phyloP scores from a whole-genome alignment of 371 early-diverging fungal species.

The Lichtheimia corymbifera region DNA sequence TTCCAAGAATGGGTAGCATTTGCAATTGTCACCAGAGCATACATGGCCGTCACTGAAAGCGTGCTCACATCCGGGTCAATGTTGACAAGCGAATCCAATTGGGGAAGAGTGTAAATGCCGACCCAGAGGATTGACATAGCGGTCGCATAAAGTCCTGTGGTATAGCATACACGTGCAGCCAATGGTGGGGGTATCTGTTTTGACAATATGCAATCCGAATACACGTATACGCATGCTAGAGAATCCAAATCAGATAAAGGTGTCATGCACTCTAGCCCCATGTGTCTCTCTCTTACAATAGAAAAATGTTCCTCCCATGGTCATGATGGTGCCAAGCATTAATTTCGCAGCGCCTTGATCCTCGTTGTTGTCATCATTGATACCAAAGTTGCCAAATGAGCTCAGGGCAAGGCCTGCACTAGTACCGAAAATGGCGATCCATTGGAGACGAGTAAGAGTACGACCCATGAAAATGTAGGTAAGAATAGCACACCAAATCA shows the following conservation, averaged over 20 bases:
- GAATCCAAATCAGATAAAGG: neutral
- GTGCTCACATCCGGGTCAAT: slow-evolving; percentile 19
- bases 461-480: slow-evolving; percentile 62
- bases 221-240: slow-evolving; percentile 53
- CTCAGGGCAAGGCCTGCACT: slow-evolving; percentile 70
- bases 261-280: no score
- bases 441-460: slow-evolving; percentile 57
- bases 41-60: slow-evolving; percentile 25
- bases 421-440: slow-evolving; percentile 68
- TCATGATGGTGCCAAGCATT: slow-evolving; percentile 54
- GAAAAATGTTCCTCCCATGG: slow-evolving; percentile 58
- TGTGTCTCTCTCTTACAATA: slow-evolving; percentile 40
- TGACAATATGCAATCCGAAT: slow-evolving; percentile 56
- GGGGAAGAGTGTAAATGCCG: slow-evolving; percentile 48
- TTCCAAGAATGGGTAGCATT: slow-evolving; percentile 52
- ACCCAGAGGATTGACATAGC: slow-evolving; percentile 47
- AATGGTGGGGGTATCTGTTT: slow-evolving; percentile 44
- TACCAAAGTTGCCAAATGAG: slow-evolving; percentile 18
- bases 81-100: slow-evolving; percentile 38
- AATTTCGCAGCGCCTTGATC: slow-evolving; percentile 13
- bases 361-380: slow-evolving; percentile 4
- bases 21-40: slow-evolving; percentile 28
- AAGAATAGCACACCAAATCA: slow-evolving; percentile 79
- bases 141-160: slow-evolving; percentile 55
- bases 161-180: slow-evolving; percentile 52